Evolutionary conservation across 768 basidiomycete species (phyloP), one percentile per base, ranked within the genome.

Genomic region (Brasilioporus rufonigricans): DNA sequence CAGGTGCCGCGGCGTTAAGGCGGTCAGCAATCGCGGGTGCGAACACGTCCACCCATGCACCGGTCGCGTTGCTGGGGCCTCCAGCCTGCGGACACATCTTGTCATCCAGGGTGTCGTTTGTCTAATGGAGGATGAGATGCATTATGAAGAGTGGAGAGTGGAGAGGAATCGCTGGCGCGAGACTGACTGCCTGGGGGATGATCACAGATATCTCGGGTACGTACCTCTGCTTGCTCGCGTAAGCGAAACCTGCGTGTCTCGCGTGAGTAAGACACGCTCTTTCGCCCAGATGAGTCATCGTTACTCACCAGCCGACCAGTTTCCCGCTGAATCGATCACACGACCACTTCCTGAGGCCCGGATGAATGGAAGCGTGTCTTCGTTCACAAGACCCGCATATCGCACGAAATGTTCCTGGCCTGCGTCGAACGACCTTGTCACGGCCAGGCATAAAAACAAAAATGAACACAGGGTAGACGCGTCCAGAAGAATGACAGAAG

Each of bases 21-120:
- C 83, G 79, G 2, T 70, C 67, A 0, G 77, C 80, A 44, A 89
- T 82, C 0, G 77, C 64, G 1, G 79, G 71, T 0, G 80, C 79
- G 59, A 80, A 91, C 19, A 74, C 71, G 4, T 71, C 57, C 1
- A 76, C 70, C 87, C 87, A 91, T 39, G 61, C 57, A 1, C 61
- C 57, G 5, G 76, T 80, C 63, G 82, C 74, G 2, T 48, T 47
- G 33, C 72, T 72, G 0, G 81, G 74, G 18, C 65, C 65, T 23
- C 77, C 77, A 0, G 77, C 77, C 24, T 75, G 76, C 10, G 84
- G 84, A 56, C 89, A 90, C 78, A 82, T 80, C 21, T 67, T 68
- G 53, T 86, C 77, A 55, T 88, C 81, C 18, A 91, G 75, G 0
- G 89, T 89, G 61, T 85, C 73, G 57, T 91, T 89, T 19, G 69